Conservation (phyloP, 2,329 filamentous ascomycete species). For the Pezizomycotina sp. region DNA sequence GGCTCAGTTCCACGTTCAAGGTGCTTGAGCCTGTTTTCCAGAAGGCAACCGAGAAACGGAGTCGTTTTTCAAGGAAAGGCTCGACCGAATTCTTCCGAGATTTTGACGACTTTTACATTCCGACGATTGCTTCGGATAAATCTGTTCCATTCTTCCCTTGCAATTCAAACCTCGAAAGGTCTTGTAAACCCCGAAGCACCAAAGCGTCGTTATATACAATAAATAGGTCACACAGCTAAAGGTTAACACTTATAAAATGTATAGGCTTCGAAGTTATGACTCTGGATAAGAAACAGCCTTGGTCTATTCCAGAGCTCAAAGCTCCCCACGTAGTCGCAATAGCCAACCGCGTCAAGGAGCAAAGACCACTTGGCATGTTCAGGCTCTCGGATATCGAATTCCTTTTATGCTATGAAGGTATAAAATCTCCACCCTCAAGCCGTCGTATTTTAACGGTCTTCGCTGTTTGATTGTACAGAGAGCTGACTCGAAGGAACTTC, state of each 20-base stretch:
- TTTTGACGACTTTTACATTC: conserved; percentile 97
- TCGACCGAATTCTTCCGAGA: conserved; percentile 92
- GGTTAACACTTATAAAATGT: conserved; percentile 7
- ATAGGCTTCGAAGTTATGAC: conserved; percentile 71
- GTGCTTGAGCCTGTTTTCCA: conserved; percentile 92
- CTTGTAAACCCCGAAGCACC: background rate
- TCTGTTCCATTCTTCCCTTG: conserved; percentile 85
- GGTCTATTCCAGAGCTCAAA: conserved; percentile 78
- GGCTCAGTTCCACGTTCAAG: conserved; percentile 83
- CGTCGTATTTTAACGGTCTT: no score
- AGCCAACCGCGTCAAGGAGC: conserved; percentile 61
- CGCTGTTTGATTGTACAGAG: no score
- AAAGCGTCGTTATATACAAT: background rate
- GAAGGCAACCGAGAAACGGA: conserved; percentile 71
- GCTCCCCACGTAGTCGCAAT: conserved; percentile 54
- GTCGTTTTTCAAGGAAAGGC: conserved; percentile 49
- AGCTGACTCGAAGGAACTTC: no score
- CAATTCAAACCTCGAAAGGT: conserved; percentile 77
- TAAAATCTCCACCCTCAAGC: no score
- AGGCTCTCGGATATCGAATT: conserved; percentile 84
- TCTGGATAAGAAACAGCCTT: conserved; percentile 89
- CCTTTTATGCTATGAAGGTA: conserved; percentile 63
- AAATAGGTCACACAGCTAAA: no score
- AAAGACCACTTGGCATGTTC: conserved; percentile 90
- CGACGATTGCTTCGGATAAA: conserved; percentile 91